Evolutionary conservation across 305 asterid species (phyloP), one percentile per base, ranked within the genome.

Genomic region (Striga hermonthica): DNA sequence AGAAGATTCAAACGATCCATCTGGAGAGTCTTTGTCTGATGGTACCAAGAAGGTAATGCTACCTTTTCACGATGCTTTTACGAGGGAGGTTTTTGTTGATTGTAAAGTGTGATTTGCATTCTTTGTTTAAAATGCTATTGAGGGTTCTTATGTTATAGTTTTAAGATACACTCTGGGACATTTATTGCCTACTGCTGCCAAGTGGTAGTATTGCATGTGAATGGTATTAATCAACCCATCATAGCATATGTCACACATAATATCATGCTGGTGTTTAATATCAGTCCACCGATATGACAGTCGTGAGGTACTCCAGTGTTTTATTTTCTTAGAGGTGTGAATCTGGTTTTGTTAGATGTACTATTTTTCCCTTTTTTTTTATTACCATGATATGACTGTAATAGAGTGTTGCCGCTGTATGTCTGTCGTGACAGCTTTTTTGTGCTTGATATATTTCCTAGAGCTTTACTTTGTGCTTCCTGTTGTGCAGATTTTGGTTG

Each of bases 31-130:
- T 53, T 73, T 59, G 38, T 41, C 79, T 36, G 84, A 67, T 65
- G 80, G 56, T 39, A 49, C 56, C 12, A 74, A 75, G 74, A 86
- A 88, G 95, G 97, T 85, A 75, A 53, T 13, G 4, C 64, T 54
- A 38, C 45, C 38, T 1, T 63, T 57, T 49, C 48, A 44, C 64
- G 9, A 69, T 70, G 45, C 16, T 65, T 65, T 36, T 43, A n/a
- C 67, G 64, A 37, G 13, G 49, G 36, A 13, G 12, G 28, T 70
- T 53, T 31, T 40, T 7, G 37, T 11, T 60, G 12, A 14, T 62
- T 37, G 34, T 39, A 40, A 39, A 54, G 57, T 57, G 49, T 62
- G 57, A 62, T n/a, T 53, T 3, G 31, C 31, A 22, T 22, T 22
- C 31, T 22, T 22, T 22, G 1, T 22, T 22, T 22, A 22, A 22